phyloP scores from a whole-genome alignment of 202 grass and related monocot species.

The Tripidium arundinaceum region DNA sequence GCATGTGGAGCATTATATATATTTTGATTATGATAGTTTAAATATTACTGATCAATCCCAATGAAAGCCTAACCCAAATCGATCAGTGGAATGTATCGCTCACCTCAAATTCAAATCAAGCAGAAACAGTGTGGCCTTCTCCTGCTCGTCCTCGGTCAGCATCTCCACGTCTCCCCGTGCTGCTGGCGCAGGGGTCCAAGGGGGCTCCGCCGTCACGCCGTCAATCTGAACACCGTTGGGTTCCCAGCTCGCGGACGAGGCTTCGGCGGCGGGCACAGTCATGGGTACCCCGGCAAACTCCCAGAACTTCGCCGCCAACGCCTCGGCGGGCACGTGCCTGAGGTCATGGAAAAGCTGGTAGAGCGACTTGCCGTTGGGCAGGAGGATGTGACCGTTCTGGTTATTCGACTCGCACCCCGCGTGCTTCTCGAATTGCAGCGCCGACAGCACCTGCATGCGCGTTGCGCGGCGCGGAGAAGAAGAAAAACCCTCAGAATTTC shows the following conservation, averaged over 20 bases:
- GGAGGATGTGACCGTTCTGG: slow-evolving; percentile 58
- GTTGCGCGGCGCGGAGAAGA: too few relatives aligned
- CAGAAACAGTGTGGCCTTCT: slow-evolving; percentile 21
- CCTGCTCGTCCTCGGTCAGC: slow-evolving; percentile 33
- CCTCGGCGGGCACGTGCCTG: slow-evolving; percentile 23
- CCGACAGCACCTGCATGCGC: not conserved
- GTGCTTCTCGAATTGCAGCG: slow-evolving; percentile 65
- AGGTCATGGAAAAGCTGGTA: slow-evolving; percentile 45
- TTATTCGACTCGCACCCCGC: slow-evolving; percentile 36
- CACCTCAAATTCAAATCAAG: slow-evolving; percentile 35
- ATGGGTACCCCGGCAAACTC: slow-evolving; percentile 40
- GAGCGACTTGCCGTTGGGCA: slow-evolving; percentile 49
- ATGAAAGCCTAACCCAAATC: slow-evolving; percentile 23
- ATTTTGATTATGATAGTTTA: not conserved
- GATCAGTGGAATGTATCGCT: not conserved
- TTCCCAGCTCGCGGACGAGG: not conserved
- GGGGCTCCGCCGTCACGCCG: slow-evolving; percentile 5
- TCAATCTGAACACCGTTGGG: not conserved
- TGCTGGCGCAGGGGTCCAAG: not conserved
- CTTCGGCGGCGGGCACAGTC: slow-evolving; percentile 21
- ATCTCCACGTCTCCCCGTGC: not conserved
- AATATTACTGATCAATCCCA: not conserved
- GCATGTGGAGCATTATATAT: not conserved
- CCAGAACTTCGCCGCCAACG: slow-evolving; percentile 22
- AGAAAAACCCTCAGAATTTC: too few relatives aligned